phyloP scores from a whole-genome alignment of 805 yeast genomes.

The Cyberlindnera maclurae region DNA sequence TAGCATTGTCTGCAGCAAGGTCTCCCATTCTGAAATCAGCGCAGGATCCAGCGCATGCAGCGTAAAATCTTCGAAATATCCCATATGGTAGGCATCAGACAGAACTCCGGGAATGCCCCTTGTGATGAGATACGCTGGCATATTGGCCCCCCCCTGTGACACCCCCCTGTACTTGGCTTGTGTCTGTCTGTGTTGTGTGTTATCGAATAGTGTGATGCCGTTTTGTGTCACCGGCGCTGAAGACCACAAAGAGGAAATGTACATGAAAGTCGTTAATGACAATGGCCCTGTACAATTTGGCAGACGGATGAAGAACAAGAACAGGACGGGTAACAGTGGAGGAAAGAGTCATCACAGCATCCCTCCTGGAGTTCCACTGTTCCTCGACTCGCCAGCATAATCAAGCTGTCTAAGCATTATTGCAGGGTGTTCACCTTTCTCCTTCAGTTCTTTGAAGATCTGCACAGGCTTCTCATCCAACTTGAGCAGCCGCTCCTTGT shows the following conservation, averaged over 20 bases:
- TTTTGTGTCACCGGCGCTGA: not conserved
- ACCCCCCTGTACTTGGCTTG: no score
- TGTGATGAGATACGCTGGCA: conserved; percentile 1
- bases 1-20: conserved; percentile 20
- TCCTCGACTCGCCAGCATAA: conserved; percentile 25
- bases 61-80: conserved; percentile 23
- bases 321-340: not conserved
- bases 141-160: not conserved
- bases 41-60: conserved; percentile 8
- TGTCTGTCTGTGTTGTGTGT: no score
- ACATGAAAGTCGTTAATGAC: no score
- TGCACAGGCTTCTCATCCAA: conserved; percentile 84
- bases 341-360: conserved; percentile 21
- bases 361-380: conserved; percentile 35
- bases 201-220: no score
- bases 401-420: conserved; percentile 87
- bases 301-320: not conserved
- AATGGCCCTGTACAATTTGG: no score
- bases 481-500: conserved; percentile 76
- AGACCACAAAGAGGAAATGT: not conserved
- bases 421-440: conserved; percentile 80
- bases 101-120: conserved; percentile 23
- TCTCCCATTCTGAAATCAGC: conserved; percentile 12
- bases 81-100: conserved; percentile 23
- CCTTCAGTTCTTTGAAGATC: conserved; percentile 78